Conservation (phyloP, 768 basidiomycete genomes). For the Boletus rubescentipes region DNA sequence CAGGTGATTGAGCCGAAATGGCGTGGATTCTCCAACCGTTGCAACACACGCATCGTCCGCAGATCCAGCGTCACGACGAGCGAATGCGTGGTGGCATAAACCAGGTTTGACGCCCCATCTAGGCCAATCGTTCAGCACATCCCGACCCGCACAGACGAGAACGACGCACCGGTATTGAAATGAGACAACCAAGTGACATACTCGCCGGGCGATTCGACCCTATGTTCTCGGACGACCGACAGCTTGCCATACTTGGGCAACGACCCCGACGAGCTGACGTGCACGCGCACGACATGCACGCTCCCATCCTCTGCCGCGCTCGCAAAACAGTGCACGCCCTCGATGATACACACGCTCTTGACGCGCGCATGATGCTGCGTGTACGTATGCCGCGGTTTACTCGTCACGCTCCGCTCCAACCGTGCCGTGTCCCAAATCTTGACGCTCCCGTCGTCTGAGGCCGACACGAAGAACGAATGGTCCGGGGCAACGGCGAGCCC, state of each 20-base stretch:
- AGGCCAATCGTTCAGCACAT: conserved; percentile 4
- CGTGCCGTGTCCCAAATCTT: conserved; percentile 92
- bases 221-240: conserved; percentile 78
- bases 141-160: not conserved
- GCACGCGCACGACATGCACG: conserved; percentile 80
- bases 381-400: conserved; percentile 74
- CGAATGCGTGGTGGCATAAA: conserved; percentile 85
- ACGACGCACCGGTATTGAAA: conserved; percentile 64
- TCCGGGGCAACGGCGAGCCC: conserved; percentile 88
- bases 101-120: conserved; percentile 79
- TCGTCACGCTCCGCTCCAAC: conserved; percentile 92
- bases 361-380: conserved; percentile 69
- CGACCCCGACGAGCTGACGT: conserved; percentile 61
- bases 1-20: conserved; percentile 86
- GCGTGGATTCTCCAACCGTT: conserved; percentile 79
- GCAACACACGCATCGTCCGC: conserved; percentile 75
- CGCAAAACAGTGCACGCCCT: conserved; percentile 86
- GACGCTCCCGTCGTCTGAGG: conserved; percentile 91
- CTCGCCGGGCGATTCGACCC: conserved; percentile 69
- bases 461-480: conserved; percentile 91
- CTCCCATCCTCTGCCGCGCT: conserved; percentile 84
- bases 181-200: conserved; percentile 84
- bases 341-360: conserved; percentile 74
- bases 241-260: conserved; percentile 84
- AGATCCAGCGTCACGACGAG: conserved; percentile 76